Conservation (phyloP, 2,329 filamentous ascomycete genomes). For the Neonectria ditissima region DNA sequence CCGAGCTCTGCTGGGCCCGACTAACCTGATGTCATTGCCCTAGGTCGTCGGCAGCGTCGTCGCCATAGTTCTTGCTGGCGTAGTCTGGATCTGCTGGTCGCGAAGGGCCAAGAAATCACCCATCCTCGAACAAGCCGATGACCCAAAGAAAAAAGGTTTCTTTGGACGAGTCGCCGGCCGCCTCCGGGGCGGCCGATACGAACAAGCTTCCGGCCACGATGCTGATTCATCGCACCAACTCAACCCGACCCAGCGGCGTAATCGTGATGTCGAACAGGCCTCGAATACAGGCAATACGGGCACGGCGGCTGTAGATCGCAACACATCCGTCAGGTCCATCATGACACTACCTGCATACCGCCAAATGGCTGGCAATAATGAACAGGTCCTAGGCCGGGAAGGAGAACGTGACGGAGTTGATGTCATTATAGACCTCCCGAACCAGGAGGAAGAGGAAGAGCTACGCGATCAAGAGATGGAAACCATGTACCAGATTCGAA, state of each 20-base stretch:
- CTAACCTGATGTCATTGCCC: slow-evolving; percentile 9
- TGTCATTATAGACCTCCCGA: slow-evolving; percentile 86
- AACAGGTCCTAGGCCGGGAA: slow-evolving; percentile 87
- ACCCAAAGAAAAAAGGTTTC: slow-evolving; percentile 37
- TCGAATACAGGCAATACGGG: slow-evolving; percentile 40
- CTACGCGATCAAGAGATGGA: slow-evolving; percentile 93
- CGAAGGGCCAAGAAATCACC: slow-evolving; percentile 35
- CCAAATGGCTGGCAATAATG: slow-evolving; percentile 76
- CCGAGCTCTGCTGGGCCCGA: background rate
- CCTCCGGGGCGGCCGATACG: slow-evolving; percentile 41
- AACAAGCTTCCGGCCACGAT: slow-evolving; percentile 49
- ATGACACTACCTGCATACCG: slow-evolving; percentile 94
- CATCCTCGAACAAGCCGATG: background rate
- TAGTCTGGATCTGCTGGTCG: slow-evolving; percentile 33
- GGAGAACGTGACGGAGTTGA: slow-evolving; percentile 94
- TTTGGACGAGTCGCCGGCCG: slow-evolving; percentile 35
- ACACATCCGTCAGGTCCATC: slow-evolving; percentile 90
- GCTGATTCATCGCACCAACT: slow-evolving; percentile 45
- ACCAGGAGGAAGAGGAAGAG: slow-evolving; percentile 80
- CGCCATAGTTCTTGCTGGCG: slow-evolving; percentile 24
- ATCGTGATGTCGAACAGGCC: slow-evolving; percentile 29
- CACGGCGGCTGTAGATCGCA: slow-evolving; percentile 73
- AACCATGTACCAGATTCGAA: slow-evolving; percentile 87
- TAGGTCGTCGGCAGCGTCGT: slow-evolving; percentile 39
- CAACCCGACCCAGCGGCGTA: slow-evolving; percentile 33